A percentile compares a stretch with the other conserved stretches of the same genome.
phyloP scores from a whole-genome alignment of 805 yeast genomes.

The Monosporozyma aerobia region DNA sequence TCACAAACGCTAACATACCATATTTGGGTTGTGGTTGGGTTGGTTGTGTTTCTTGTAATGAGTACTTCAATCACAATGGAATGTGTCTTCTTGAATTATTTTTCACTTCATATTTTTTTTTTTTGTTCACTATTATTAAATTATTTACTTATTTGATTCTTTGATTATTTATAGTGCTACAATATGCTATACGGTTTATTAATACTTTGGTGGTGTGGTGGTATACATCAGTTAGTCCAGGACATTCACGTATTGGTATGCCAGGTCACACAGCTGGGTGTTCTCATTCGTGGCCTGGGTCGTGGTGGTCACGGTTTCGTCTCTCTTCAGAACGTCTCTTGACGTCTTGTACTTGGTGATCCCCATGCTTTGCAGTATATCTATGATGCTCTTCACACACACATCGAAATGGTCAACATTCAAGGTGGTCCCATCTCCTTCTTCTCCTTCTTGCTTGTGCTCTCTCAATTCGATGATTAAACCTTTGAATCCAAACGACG shows the following conservation, averaged over 20 bases:
- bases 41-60: not conserved
- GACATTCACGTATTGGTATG: constrained; percentile 25
- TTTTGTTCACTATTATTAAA: not conserved
- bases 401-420: constrained; percentile 9
- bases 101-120: too few species aligned
- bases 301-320: not conserved
- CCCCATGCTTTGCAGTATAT: constrained; percentile 12
- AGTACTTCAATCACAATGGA: not conserved
- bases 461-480: constrained; percentile 20
- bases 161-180: not conserved
- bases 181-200: too few species aligned
- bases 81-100: not conserved
- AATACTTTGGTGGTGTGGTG: too few species aligned
- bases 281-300: not conserved
- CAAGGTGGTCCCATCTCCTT: not conserved
- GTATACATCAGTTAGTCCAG: constrained; percentile 11
- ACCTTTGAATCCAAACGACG: constrained; percentile 28
- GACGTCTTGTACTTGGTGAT: constrained; percentile 17
- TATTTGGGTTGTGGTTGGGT: not conserved
- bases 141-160: not conserved
- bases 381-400: constrained; percentile 12
- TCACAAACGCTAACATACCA: not conserved
- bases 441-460: constrained; percentile 1
- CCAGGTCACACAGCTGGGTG: constrained; percentile 16
- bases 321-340: constrained; percentile 10